A percentile compares a stretch with the other conserved stretches of the same genome.
Evolutionary conservation across 441 rosid genomes (phyloP).

Genomic region (Rhodomyrtus psidioides): DNA sequence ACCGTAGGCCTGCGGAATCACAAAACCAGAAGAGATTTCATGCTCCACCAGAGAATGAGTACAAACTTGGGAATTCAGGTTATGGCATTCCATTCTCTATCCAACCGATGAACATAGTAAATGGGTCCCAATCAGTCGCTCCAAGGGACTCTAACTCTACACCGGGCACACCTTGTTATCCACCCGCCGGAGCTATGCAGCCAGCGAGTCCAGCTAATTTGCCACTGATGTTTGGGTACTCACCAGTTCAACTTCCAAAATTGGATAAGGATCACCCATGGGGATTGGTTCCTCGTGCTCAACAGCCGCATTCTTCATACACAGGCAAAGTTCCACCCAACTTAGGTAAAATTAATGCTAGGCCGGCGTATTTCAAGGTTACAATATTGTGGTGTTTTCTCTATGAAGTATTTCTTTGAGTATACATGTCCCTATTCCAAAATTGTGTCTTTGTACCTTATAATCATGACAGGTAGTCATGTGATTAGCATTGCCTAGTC

Average conservation of each 20-base stretch:
- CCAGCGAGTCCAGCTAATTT: constrained; percentile 41
- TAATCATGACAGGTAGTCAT: not conserved
- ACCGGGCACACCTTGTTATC: constrained; percentile 33
- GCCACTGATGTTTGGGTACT: constrained; percentile 65
- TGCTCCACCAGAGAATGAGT: constrained; percentile 40
- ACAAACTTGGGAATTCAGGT: constrained; percentile 44
- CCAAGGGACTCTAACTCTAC: constrained; percentile 44
- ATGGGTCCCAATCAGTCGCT: constrained; percentile 37
- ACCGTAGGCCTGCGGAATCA: constrained; percentile 26
- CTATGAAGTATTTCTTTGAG: not conserved
- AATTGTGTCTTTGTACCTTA: not conserved
- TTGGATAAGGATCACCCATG: constrained; percentile 75
- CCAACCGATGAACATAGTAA: constrained; percentile 40
- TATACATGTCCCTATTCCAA: not conserved
- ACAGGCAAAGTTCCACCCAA: constrained; percentile 43
- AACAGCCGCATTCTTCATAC: constrained; percentile 45
- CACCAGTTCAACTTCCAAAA: constrained; percentile 72
- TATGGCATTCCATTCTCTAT: constrained; percentile 49
- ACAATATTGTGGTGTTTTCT: not conserved
- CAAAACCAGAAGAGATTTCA: constrained; percentile 38
- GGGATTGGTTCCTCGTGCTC: constrained; percentile 45
- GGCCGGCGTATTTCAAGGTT: constrained; percentile 32
- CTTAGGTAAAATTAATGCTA: constrained; percentile 42
- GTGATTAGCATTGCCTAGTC: not conserved
- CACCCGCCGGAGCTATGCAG: constrained; percentile 32